Percentiles rank a stretch among this genome's conserved stretches.
Conservation (phyloP, 2,329 filamentous ascomycete species). For the Clathrospora elynae region DNA sequence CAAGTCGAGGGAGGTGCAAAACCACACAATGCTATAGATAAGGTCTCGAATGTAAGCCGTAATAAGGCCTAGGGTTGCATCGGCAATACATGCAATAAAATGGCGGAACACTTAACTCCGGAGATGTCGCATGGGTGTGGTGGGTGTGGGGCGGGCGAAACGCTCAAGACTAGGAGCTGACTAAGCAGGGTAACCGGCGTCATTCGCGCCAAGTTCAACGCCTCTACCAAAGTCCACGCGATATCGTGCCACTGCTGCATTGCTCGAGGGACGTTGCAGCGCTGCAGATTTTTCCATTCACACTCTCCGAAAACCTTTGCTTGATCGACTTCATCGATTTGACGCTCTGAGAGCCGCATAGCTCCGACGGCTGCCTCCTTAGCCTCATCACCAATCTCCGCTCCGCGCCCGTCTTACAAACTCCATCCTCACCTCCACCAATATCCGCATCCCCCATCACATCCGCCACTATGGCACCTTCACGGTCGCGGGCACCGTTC, state of each 20-base stretch:
- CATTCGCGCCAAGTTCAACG: conserved; percentile 20
- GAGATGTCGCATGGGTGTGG: neutral
- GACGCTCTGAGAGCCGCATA: conserved; percentile 6
- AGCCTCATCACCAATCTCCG: conserved; percentile 6
- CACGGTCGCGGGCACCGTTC: conserved; percentile 29
- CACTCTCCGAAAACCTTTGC: neutral
- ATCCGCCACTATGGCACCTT: conserved; percentile 36
- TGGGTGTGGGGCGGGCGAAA: conserved; percentile 2
- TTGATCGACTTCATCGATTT: neutral
- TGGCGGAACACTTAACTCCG: too few relatives aligned
- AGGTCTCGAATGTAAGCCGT: too few relatives aligned
- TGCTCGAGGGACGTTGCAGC: conserved; percentile 15
- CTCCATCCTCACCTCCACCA: conserved; percentile 10
- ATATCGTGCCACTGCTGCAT: conserved; percentile 21
- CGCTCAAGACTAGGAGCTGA: conserved; percentile 2
- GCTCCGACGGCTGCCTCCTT: conserved; percentile 3
- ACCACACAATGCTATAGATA: conserved; percentile 14
- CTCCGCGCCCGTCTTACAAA: conserved; percentile 9
- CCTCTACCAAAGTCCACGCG: conserved; percentile 19
- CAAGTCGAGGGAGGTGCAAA: conserved; percentile 4
- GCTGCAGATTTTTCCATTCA: conserved; percentile 2
- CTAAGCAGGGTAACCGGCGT: conserved; percentile 22
- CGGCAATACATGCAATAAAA: conserved; percentile 6
- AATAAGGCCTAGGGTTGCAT: too few relatives aligned
- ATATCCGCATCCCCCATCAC: conserved; percentile 14